Evolutionary conservation across 768 basidiomycete species (phyloP), one percentile per base, ranked within the genome.

Genomic region (Collybiopsis confluens): DNA sequence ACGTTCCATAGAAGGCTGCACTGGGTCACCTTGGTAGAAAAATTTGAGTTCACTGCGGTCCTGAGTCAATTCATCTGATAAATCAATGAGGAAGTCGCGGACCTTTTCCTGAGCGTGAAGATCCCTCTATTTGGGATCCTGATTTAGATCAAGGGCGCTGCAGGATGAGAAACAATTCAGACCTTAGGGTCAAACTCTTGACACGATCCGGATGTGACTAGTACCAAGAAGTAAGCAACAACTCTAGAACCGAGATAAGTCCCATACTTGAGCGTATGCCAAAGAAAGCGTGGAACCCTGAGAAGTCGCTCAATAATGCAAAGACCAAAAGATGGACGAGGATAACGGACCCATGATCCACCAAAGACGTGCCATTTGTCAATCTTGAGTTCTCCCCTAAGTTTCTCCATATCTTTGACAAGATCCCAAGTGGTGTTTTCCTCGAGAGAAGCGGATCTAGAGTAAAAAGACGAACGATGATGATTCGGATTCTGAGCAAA

Each of bases 351-450:
- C 93, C 94, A 96, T 45, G 88, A 91, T 8, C 94, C 94, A 26
- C 95, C 95, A 64, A 98, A 97, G 24, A 97, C 90, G 54, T 95
- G 85, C 94, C 93, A 97, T 63, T 83, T 90, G 18, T 90, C 85
- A 53, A 98, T 78, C 38, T 70, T 70, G 15, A 98, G 78, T 54
- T 88, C 79, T 64, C 86, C 75, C 54, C 95, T 79, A 23, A 96
- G 71, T 61, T 74, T 86, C 65, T 98, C 95, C 9, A 93, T 83
- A 63, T 98, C 95, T 58, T 81, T 87, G 23, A 98, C 92, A 38
- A 96, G 82, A 64, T 92, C 87, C 91, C 90, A 93, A 4, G 94
- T 97, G 2, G 92, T 97, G 68, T 98, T 98, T 47, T 93, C 86
- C 59, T 90, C 86, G 1, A 86, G 68, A 28, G 68, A 86, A 7